A percentile compares a stretch with the other conserved stretches of the same genome.
These are phyloP conservation scores for Quercus suber DNA, from an alignment of 306 rosid genomes.

Conservation along the genomic window DNA sequence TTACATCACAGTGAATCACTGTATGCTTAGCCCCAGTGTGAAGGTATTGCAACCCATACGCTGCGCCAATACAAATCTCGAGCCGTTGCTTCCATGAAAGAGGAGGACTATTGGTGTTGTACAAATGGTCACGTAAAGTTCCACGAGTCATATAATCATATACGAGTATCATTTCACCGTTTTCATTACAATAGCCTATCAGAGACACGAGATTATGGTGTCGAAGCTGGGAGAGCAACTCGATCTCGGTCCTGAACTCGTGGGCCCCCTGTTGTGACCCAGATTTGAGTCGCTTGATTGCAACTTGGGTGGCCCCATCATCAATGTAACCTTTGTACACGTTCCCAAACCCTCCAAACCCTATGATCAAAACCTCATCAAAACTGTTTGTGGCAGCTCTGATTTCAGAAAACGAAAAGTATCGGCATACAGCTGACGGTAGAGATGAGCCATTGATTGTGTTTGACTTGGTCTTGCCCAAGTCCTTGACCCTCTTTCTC, in stretches of 20 bases:
- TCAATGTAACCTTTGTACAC: constrained; percentile 29
- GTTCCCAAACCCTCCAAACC: constrained; percentile 33
- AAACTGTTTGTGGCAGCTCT: constrained; percentile 27
- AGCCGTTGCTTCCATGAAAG: not conserved
- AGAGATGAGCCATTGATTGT: too few relatives aligned
- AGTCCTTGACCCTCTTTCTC: not conserved
- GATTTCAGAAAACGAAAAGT: constrained; percentile 18
- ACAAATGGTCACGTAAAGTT: not conserved
- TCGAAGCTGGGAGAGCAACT: not conserved
- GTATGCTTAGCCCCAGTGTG: not conserved
- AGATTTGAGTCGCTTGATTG: constrained; percentile 32
- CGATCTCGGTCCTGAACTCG: constrained; percentile 40
- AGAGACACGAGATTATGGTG: constrained; percentile 29
- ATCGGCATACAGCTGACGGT: not conserved
- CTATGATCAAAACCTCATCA: constrained; percentile 2
- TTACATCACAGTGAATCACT: not conserved
- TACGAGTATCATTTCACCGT: not conserved
- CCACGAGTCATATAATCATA: not conserved
- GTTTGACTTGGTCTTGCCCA: too few relatives aligned
- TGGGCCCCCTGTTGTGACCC: constrained; percentile 35
- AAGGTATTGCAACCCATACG: not conserved
- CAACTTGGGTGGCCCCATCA: constrained; percentile 1
- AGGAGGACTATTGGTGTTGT: not conserved
- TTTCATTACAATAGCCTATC: not conserved
- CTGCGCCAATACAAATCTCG: not conserved